Conservation (phyloP, 1,284 basidiomycete species). For the Albatrellus sp. region DNA sequence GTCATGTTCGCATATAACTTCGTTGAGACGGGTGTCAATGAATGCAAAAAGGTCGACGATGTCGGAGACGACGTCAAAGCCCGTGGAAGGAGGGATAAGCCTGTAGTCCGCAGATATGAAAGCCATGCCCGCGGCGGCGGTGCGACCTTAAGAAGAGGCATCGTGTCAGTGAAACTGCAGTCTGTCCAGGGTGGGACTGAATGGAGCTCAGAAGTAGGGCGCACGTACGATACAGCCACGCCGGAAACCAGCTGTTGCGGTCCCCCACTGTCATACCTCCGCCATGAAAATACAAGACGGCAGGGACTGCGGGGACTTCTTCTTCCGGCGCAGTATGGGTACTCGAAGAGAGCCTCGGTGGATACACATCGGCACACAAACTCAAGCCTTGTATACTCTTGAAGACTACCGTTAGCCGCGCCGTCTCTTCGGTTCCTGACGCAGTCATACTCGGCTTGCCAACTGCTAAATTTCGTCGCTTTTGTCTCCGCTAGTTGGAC, state of each 20-base stretch:
- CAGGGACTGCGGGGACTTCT: constrained; percentile 18
- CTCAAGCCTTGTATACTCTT: too few species aligned
- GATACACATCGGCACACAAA: too few species aligned
- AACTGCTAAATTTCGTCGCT: too few species aligned
- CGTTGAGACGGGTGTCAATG: constrained; percentile 21
- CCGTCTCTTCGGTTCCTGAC: too few species aligned
- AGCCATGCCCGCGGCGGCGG: constrained; percentile 29
- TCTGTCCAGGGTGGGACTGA: not conserved
- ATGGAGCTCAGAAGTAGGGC: not conserved
- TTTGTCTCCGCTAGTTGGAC: too few species aligned
- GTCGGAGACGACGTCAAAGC: constrained; percentile 43
- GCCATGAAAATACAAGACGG: constrained; percentile 51
- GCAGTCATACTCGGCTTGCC: too few species aligned
- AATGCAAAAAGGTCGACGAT: constrained; percentile 41
- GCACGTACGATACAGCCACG: constrained; percentile 43
- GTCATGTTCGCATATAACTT: constrained; percentile 9
- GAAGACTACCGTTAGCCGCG: too few species aligned
- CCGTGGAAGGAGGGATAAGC: constrained; percentile 43
- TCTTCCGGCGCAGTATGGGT: too few species aligned
- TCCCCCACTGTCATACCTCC: constrained; percentile 50
- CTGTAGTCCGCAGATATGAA: constrained; percentile 54
- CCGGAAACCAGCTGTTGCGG: constrained; percentile 45
- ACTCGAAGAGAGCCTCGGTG: too few species aligned
- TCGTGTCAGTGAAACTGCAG: not conserved
- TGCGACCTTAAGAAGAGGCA: constrained; percentile 26